Conservation (phyloP, 2,329 filamentous ascomycete genomes). For the Cordyceps cicadae region DNA sequence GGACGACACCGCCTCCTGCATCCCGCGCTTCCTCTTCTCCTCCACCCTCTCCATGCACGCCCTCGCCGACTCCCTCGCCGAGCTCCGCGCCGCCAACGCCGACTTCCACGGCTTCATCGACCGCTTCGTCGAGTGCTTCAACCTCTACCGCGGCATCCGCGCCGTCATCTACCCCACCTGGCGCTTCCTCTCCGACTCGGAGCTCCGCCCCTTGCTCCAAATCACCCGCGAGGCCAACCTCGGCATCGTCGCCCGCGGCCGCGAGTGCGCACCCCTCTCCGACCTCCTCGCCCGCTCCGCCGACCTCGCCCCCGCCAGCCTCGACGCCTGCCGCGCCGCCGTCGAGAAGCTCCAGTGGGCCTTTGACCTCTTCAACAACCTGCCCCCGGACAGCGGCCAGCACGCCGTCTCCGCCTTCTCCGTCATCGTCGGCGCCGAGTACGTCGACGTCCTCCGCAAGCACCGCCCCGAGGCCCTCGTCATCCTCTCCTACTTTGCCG, state of each 20-base stretch:
- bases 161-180: conserved; percentile 12
- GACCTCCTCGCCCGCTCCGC: conserved; percentile 4
- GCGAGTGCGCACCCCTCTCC: conserved; percentile 8
- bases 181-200: conserved; percentile 12
- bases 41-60: conserved; percentile 36
- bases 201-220: conserved; percentile 10
- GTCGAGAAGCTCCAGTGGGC: conserved; percentile 12
- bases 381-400: conserved; percentile 1
- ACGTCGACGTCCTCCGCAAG: conserved; percentile 26
- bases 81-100: conserved; percentile 27
- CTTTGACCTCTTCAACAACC: conserved; percentile 13
- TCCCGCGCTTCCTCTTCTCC: conserved; percentile 38
- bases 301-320: conserved; percentile 9
- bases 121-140: conserved; percentile 12
- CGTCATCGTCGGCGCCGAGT: conserved; percentile 19
- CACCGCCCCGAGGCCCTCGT: conserved; percentile 31
- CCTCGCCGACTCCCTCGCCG: conserved; percentile 37
- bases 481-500: conserved; percentile 34
- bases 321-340: conserved; percentile 13
- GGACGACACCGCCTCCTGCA: conserved; percentile 22
- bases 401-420: conserved; percentile 15
- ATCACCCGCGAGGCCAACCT: conserved; percentile 11
- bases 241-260: conserved; percentile 4
- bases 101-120: conserved; percentile 13
- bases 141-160: conserved; percentile 12